Percentiles rank a stretch among this genome's conserved stretches.
phyloP scores from a whole-genome alignment of 1,284 basidiomycete species.

The Ganoderma boninense region DNA sequence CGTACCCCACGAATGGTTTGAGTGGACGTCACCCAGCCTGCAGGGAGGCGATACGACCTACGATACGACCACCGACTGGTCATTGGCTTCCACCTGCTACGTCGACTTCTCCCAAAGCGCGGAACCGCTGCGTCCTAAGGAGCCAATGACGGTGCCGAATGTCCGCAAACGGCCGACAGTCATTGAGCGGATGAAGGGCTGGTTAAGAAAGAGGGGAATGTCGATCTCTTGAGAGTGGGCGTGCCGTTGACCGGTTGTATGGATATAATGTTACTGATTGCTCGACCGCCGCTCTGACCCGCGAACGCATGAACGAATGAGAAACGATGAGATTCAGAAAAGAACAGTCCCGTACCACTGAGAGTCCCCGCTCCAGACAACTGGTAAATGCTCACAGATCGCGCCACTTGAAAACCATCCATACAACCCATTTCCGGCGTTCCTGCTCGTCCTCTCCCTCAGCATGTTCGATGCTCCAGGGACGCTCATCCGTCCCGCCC shows the following conservation, averaged over 20 bases:
- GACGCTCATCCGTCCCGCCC: conserved; percentile 45
- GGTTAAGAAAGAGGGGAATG: conserved; percentile 29
- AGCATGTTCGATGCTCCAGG: conserved; percentile 61
- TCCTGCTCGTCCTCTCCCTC: conserved; percentile 68
- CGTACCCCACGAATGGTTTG: conserved; percentile 29
- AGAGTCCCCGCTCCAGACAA: not conserved
- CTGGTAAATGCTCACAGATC: not conserved
- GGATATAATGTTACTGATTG: conserved; percentile 1
- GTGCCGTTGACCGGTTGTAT: not conserved
- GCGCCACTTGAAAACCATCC: conserved; percentile 67
- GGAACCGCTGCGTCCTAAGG: conserved; percentile 12
- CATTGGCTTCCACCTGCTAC: conserved; percentile 18
- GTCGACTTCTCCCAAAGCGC: conserved; percentile 20
- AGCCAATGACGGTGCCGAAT: not conserved
- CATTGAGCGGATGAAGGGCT: conserved; percentile 27
- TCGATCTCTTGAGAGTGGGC: conserved; percentile 17
- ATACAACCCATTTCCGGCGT: conserved; percentile 73
- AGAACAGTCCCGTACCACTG: not conserved
- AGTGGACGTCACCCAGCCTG: conserved; percentile 26
- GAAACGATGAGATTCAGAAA: not conserved
- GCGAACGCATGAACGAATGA: not conserved
- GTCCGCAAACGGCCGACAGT: conserved; percentile 19
- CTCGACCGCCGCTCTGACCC: not conserved
- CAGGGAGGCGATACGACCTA: conserved; percentile 3
- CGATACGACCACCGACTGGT: conserved; percentile 16